Conservation (phyloP, 208 protist species). For the Crithidia fasciculata region DNA sequence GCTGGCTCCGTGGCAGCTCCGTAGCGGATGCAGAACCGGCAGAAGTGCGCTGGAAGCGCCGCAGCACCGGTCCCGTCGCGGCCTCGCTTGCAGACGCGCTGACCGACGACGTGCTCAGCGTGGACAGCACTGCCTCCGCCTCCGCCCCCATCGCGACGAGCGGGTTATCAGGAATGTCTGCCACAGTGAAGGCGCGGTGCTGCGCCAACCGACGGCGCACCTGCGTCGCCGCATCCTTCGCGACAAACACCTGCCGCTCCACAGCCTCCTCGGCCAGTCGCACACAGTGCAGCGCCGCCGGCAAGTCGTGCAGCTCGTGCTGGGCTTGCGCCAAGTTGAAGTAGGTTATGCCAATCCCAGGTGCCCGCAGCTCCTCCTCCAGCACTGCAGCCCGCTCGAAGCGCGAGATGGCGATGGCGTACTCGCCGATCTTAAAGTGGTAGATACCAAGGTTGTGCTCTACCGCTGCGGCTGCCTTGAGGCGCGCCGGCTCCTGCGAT, state of each 20-base stretch:
- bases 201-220: conserved; percentile 31
- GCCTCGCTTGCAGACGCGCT: not conserved
- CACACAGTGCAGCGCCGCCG: conserved; percentile 44
- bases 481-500: conserved; percentile 44
- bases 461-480: conserved; percentile 44
- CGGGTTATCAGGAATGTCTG: conserved; percentile 8
- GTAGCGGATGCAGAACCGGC: not conserved
- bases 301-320: conserved; percentile 39
- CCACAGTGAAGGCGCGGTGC: conserved; percentile 8
- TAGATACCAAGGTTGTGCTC: conserved; percentile 88
- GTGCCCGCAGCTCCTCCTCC: conserved; percentile 58
- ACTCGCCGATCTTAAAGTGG: conserved; percentile 82
- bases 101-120: not conserved
- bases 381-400: conserved; percentile 52
- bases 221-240: conserved; percentile 26
- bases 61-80: not conserved
- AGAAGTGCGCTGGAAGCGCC: not conserved
- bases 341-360: conserved; percentile 78
- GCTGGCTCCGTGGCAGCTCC: not conserved
- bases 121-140: not conserved
- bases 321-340: conserved; percentile 81
- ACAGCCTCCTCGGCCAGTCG: conserved; percentile 57
- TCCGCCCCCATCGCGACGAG: not conserved
- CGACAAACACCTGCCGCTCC: conserved; percentile 54
- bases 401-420: conserved; percentile 56